These are phyloP conservation scores for Coniochaeta prunicola DNA, from an alignment of 2,329 filamentous ascomycete species.

Conservation along the genomic window DNA sequence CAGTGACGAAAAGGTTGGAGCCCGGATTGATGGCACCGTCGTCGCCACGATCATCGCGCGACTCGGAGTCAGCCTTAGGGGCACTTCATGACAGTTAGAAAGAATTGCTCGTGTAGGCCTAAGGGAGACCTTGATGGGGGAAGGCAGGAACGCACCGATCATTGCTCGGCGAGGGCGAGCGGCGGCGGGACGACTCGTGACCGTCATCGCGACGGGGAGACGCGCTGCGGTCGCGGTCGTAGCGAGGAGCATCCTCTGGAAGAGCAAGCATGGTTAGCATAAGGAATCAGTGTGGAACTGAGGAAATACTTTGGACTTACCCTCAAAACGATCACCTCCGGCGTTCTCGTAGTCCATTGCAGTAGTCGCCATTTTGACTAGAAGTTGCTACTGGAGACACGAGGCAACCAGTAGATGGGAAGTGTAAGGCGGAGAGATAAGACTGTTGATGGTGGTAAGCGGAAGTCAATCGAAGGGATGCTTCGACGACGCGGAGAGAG, in stretches of 20 bases:
- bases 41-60: slow-evolving; percentile 62
- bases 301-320: slow-evolving; percentile 30
- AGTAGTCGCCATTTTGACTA: slow-evolving; percentile 48
- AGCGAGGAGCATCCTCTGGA: slow-evolving; percentile 56
- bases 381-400: background rate
- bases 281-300: slow-evolving; percentile 1
- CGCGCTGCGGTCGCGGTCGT: slow-evolving; percentile 60
- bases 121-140: slow-evolving; percentile 3
- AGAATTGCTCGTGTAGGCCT: background rate
- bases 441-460: background rate
- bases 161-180: slow-evolving; percentile 52
- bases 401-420: background rate
- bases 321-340: slow-evolving; percentile 60
- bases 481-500: background rate
- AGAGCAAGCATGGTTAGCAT: background rate
- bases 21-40: slow-evolving; percentile 83
- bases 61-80: slow-evolving; percentile 44
- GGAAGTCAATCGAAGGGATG: background rate
- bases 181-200: slow-evolving; percentile 47
- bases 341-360: slow-evolving; percentile 66
- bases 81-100: slow-evolving; percentile 11
- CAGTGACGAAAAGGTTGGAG: slow-evolving; percentile 97
- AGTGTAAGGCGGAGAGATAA: background rate
- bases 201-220: slow-evolving; percentile 60
- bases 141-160: slow-evolving; percentile 34